phyloP scores from a whole-genome alignment of 75 land plant genomes.

The Picea glauca region DNA sequence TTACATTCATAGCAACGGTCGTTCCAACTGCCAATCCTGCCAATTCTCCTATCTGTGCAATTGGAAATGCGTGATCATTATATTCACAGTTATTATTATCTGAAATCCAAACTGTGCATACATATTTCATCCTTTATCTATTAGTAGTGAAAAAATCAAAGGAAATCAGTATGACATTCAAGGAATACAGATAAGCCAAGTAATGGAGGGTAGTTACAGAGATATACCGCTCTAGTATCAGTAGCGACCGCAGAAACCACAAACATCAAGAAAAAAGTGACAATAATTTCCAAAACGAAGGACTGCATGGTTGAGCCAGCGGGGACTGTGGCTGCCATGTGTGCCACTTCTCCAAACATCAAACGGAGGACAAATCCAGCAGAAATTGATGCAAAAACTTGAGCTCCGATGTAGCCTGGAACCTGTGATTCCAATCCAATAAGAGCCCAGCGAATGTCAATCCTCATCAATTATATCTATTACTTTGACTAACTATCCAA shows the following conservation, averaged over 20 bases:
- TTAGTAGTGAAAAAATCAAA: too few relatives aligned
- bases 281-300: slow-evolving; percentile 57
- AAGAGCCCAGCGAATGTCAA: too few relatives aligned
- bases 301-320: slow-evolving; percentile 48
- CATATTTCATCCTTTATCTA: too few relatives aligned
- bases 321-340: slow-evolving; percentile 53
- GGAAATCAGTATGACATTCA: too few relatives aligned
- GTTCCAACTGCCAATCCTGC: slow-evolving; percentile 58
- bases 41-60: slow-evolving; percentile 40
- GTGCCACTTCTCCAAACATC: slow-evolving; percentile 36
- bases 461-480: too few relatives aligned
- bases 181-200: too few relatives aligned
- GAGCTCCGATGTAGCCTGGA: slow-evolving; percentile 57
- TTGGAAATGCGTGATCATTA: background rate
- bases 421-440: slow-evolving; percentile 33
- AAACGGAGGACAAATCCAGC: slow-evolving; percentile 55
- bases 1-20: slow-evolving; percentile 47
- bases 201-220: background rate
- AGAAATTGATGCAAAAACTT: slow-evolving; percentile 43
- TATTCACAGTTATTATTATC: too few relatives aligned
- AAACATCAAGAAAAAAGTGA: slow-evolving; percentile 85
- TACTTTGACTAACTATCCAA: too few relatives aligned
- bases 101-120: too few relatives aligned
- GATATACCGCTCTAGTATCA: slow-evolving; percentile 77
- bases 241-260: slow-evolving; percentile 72